Base-by-base conservation (phyloP, 768 basidiomycete species). In the Auriculariales sp. region DNA sequence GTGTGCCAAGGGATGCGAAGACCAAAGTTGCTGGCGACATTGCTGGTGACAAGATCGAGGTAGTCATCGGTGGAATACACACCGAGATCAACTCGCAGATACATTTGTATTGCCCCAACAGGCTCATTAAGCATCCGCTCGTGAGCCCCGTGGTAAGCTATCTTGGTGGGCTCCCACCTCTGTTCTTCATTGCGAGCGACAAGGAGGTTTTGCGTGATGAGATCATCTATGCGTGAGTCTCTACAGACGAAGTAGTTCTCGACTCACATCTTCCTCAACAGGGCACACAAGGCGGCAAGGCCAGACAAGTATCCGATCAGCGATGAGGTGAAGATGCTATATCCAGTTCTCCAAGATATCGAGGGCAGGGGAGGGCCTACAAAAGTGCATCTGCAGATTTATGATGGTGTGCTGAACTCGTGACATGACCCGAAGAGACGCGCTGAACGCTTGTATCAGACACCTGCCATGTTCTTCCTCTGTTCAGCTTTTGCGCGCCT, bases 201-300 rank as follows among this genome's bases (percentile, higher is more conserved):
- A 85, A 83, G 57, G 94, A 98, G 66, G 89, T 94, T 0, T 64
- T 97, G 35, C 71, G 92, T 49, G 94, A 98, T 60, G 94, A 97
- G 63, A 79, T 89, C 29, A 77, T 97, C 28, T 97, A 89, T 59
- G 67, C 75, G 89, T 36, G 35, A 15, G 35, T 36, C 22, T 9
- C 10, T n/a, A n/a, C n/a, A n/a, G n/a, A n/a, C n/a, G n/a, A n/a
- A n/a, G n/a, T n/a, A n/a, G n/a, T n/a, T n/a, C n/a, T n/a, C n/a
- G n/a, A n/a, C n/a, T n/a, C n/a, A n/a, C n/a, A n/a, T n/a, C n/a
- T n/a, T n/a, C n/a, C n/a, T n/a, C n/a, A n/a, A n/a, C 35, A 36
- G 35, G 6, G 92, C 94, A 0, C 94, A 98, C 60, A 90, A 84
- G 60, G 95, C 94, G 28, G 88, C 89, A 2, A 66, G 87, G 60